These are phyloP conservation scores for Kodamaea fungicola DNA, from an alignment of 1,139 yeast species.

Conservation along the genomic window DNA sequence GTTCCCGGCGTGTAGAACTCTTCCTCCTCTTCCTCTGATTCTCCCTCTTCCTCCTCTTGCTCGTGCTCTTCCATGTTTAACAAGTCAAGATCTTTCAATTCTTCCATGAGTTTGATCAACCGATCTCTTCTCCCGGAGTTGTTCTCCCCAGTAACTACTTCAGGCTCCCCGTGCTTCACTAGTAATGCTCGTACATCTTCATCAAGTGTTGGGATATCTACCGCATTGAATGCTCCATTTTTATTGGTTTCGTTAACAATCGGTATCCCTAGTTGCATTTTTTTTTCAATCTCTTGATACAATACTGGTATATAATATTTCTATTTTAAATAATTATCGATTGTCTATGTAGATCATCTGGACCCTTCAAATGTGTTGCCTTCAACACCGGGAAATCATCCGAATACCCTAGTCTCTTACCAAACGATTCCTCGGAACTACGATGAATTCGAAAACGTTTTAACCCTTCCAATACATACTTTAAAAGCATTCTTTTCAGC, in stretches of 20 bases:
- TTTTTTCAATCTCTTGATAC: not conserved
- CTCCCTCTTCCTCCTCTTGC: constrained; percentile 25
- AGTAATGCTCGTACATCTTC: constrained; percentile 52
- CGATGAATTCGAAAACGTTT: not conserved
- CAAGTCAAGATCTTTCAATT: constrained; percentile 15
- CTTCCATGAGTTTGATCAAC: constrained; percentile 28
- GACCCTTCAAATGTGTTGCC: not conserved
- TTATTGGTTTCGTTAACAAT: constrained; percentile 11
- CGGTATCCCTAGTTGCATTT: not conserved
- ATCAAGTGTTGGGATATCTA: constrained; percentile 59
- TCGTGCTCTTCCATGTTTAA: constrained; percentile 21
- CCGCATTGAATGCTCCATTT: constrained; percentile 5
- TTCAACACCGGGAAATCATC: not conserved
- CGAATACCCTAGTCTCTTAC: not conserved
- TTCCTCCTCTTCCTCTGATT: constrained; percentile 57
- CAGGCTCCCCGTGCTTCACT: constrained; percentile 54
- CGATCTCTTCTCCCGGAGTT: constrained; percentile 59
- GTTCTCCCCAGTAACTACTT: constrained; percentile 59
- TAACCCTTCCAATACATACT: constrained; percentile 1
- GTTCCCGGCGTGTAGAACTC: constrained; percentile 85
- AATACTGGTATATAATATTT: not conserved
- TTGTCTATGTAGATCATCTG: not conserved
- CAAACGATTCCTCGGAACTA: not conserved
- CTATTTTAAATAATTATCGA: not conserved
- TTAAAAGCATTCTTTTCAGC: constrained; percentile 28